phyloP scores from a whole-genome alignment of 768 basidiomycete species.

The Stropharia rugosoannulata region DNA sequence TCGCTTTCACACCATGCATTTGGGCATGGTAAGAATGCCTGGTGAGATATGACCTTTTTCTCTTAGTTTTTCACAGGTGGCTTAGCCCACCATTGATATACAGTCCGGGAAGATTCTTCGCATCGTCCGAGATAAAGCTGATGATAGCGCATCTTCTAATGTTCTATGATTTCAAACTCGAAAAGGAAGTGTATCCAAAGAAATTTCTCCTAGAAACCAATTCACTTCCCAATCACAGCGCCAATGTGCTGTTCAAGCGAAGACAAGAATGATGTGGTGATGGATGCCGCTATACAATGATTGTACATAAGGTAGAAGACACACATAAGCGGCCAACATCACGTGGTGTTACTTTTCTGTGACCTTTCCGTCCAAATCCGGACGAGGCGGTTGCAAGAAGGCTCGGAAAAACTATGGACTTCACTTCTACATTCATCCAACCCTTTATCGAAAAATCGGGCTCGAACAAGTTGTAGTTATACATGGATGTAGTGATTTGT shows the following conservation, averaged over 20 bases:
- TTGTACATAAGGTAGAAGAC: too few relatives aligned
- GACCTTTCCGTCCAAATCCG: too few relatives aligned
- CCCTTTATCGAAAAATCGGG: too few relatives aligned
- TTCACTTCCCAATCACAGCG: neutral
- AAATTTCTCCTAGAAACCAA: neutral
- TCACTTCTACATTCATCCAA: too few relatives aligned
- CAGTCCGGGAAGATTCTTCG: neutral
- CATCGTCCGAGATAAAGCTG: neutral
- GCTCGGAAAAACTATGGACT: too few relatives aligned
- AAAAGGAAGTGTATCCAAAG: neutral
- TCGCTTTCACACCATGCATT: constrained; percentile 29
- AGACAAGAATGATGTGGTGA: neutral
- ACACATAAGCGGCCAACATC: too few relatives aligned
- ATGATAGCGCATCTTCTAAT: neutral
- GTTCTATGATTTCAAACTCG: neutral
- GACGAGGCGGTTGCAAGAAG: too few relatives aligned
- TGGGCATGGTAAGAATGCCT: constrained; percentile 34
- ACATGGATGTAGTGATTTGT: too few relatives aligned
- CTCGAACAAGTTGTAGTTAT: too few relatives aligned
- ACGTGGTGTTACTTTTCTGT: too few relatives aligned
- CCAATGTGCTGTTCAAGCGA: neutral
- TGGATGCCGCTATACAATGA: too few relatives aligned
- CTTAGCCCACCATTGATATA: neutral
- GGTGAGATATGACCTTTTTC: neutral
- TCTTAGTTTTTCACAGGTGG: neutral